Conservation (phyloP, 176 grass and related monocot genomes). For the Triticum urartu region DNA sequence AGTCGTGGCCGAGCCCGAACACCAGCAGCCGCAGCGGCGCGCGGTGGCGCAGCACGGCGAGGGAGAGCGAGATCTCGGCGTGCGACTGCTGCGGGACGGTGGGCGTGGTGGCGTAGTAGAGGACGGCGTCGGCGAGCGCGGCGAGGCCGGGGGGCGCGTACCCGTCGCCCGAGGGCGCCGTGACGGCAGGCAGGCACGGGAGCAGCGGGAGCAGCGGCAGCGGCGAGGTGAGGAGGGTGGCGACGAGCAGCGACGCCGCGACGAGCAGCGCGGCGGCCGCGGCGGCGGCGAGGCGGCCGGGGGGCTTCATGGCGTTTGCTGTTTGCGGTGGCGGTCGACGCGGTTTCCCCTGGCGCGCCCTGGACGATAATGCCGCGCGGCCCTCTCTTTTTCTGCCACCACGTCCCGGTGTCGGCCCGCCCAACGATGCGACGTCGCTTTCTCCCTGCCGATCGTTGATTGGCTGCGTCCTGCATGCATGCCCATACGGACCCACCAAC, state of each 20-base stretch:
- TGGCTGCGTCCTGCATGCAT: not conserved
- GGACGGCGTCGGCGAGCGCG: slow-evolving; percentile 17
- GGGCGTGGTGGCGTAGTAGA: not conserved
- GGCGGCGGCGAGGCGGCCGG: slow-evolving; percentile 15
- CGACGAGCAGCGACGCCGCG: slow-evolving; percentile 14
- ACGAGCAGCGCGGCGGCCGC: slow-evolving; percentile 24
- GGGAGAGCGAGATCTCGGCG: slow-evolving; percentile 39
- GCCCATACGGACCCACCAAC: not conserved
- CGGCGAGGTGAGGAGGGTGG: slow-evolving; percentile 12
- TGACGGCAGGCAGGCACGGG: slow-evolving; percentile 13
- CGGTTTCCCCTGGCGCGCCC: not conserved
- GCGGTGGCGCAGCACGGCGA: not conserved
- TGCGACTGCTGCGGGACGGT: slow-evolving; percentile 39
- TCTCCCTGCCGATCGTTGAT: not conserved
- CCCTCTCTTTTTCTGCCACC: not conserved
- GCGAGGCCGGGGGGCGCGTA: not conserved
- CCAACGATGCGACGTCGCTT: not conserved
- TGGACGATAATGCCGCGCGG: not conserved
- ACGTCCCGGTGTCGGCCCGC: not conserved
- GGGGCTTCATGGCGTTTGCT: slow-evolving; percentile 8
- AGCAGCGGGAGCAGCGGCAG: not conserved
- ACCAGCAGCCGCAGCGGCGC: not conserved
- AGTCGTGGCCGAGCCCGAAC: not conserved
- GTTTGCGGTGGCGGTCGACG: not conserved
- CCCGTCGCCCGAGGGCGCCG: not conserved